phyloP scores from a whole-genome alignment of 2,329 filamentous ascomycete genomes.

The Alternaria sp. region DNA sequence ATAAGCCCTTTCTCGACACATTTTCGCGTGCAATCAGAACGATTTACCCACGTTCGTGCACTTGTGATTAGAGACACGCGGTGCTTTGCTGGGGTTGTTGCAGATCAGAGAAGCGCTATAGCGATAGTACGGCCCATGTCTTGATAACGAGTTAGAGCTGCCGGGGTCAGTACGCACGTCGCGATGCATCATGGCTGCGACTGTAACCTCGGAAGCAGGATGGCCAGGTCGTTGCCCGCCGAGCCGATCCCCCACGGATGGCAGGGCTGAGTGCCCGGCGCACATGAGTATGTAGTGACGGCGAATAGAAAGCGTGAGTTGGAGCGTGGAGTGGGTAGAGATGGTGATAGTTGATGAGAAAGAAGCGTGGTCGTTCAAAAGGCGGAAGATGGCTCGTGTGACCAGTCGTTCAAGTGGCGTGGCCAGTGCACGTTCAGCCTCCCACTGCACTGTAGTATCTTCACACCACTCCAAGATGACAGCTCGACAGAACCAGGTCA shows the following conservation, averaged over 20 bases:
- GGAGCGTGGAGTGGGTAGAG: not conserved
- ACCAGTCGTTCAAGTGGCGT: not conserved
- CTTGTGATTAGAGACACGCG: constrained; percentile 9
- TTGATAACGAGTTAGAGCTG: not conserved
- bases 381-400: not conserved
- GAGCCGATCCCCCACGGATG: not conserved
- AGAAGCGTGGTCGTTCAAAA: not conserved
- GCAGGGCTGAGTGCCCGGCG: not conserved
- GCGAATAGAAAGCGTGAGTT: not conserved
- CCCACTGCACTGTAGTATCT: not conserved
- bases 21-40: not conserved
- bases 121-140: constrained; percentile 1
- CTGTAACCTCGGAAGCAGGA: not conserved
- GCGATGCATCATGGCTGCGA: not conserved
- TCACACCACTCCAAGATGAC: not conserved
- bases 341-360: not conserved
- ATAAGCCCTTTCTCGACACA: not conserved
- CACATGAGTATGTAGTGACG: not conserved
- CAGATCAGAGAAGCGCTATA: constrained; percentile 1
- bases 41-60: not conserved
- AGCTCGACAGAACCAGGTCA: not conserved
- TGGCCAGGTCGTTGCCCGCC: not conserved
- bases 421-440: not conserved
- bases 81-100: constrained; percentile 1
- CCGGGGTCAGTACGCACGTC: not conserved